Evolutionary conservation across 495 filamentous ascomycete species (phyloP), one percentile per base, ranked within the genome.

Genomic region (Podospora australis): DNA sequence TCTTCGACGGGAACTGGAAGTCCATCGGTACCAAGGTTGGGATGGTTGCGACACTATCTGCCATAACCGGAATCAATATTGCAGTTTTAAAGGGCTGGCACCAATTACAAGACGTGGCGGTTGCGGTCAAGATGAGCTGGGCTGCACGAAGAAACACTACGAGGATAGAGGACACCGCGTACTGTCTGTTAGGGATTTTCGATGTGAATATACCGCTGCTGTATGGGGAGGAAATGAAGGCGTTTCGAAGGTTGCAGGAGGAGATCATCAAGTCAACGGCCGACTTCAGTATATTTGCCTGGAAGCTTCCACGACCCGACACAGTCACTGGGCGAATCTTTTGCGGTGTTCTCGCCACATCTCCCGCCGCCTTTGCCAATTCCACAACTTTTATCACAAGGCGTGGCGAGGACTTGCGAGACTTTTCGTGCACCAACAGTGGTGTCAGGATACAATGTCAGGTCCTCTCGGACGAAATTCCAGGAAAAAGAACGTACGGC

Each of bases 1-100:
- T 69, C 43, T 64, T 57, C 41, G 56, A 64, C 36, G 2, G 42
- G 4, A 28, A 60, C 17, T 65, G 62, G 64, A 39, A 52, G 6
- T 38, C 43, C 1, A 48, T 56, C 20, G 60, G 58, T 1, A 55
- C 43, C 0, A 65, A 58, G 44, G 19, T 13, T 10, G 39, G 40
- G 1, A 24, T 54, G 56, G 39, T 52, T 54, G 2, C 46, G 55
- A 20, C 40, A 17, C 30, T 56, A 14, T 36, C 25, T 6, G 17
- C 30, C 4, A 51, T 51, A 26, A 51, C 48, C 14, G n/a, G 39
- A 2, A 50, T 55, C 7, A 22, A 57, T 2, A 4, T 13, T 1
- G 32, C 6, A 9, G 34, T 44, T 25, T 30, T 53, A 1, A 21
- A 11, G 19, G 4, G 25, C 9, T 24, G 22, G 5, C 8, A 28